phyloP scores from a whole-genome alignment of 139 green algal genomes.

The Picochlorum sp. region DNA sequence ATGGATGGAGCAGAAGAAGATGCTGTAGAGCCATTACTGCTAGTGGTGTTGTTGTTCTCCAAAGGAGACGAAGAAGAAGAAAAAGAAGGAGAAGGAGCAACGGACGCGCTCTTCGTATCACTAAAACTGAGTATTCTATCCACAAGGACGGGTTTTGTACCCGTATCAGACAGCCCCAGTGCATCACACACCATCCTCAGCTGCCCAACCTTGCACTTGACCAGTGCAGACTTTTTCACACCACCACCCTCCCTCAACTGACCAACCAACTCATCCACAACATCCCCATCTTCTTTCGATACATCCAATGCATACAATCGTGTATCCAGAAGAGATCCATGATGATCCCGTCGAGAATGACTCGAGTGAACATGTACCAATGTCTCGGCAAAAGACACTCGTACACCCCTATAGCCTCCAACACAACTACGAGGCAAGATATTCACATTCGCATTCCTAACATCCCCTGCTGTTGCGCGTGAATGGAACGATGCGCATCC shows the following conservation, averaged over 20 bases:
- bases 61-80: neutral
- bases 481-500: too few relatives aligned
- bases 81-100: too few relatives aligned
- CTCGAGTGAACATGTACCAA: too few relatives aligned
- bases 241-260: neutral
- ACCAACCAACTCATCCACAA: neutral
- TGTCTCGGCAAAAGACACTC: too few relatives aligned
- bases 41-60: neutral
- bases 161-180: constrained; percentile 10
- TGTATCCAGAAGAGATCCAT: too few relatives aligned
- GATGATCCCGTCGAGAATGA: too few relatives aligned
- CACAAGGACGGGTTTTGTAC: constrained; percentile 20
- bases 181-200: constrained; percentile 13
- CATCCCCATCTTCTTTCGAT: neutral
- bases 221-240: constrained; percentile 1
- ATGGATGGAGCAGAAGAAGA: neutral
- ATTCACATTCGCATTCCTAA: too few relatives aligned
- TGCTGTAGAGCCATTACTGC: neutral
- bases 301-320: too few relatives aligned
- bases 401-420: too few relatives aligned
- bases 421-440: too few relatives aligned
- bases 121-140: constrained; percentile 4
- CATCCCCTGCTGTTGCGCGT: too few relatives aligned
- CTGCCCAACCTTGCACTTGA: constrained; percentile 8
- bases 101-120: too few relatives aligned